Evolutionary conservation across 140 eudicot genomes (phyloP), one percentile per base, ranked within the genome.

Genomic region (Bidens hawaiensis): DNA sequence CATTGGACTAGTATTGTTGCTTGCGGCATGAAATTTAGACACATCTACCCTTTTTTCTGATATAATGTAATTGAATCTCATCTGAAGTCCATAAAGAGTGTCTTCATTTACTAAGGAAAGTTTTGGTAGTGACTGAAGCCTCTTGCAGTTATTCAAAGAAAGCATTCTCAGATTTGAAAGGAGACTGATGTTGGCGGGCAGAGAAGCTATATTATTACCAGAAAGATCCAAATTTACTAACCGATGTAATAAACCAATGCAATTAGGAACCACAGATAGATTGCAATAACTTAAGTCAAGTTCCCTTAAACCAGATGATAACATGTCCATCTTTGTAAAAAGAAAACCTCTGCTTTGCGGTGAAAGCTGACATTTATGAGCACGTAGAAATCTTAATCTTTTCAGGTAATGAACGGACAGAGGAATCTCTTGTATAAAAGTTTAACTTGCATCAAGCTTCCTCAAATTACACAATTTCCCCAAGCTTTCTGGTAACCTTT

Each of bases 381-480:
- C 38, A 58, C 22, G 28, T 15, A 69, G 21, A 21, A 31, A 15
- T n/a, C 51, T 22, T 45, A 69, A 33, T 59, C 28, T 58, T 10
- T 58, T 46, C 40, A 58, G 9, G 9, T 5, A 1, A 58, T 21
- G 10, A 58, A 69, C 5, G 28, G 60, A 58, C n/a, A 23, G 31
- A 9, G 75, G 75, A 9, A 69, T 10, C 60, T 58, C 67, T 47
- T 45, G 41, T 8, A 69, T 45, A 30, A 2, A n/a, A 11, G 67
- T 69, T 58, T 0, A 67, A 69, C 67, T 58, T 5, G 50, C 60
- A 46, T 69, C 75, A 57, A 69, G 60, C 50, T 58, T 59, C 28
- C 14, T 46, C 10, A 69, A 69, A 15, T 47, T 12, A 69, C 10
- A 19, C 60, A 69, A 19, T 45, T 22, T 9, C 30, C 67, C 67